A percentile compares a stretch with the other conserved stretches of the same genome.
Conservation (phyloP, 1,284 basidiomycete species). For the Cryptococcus depauperatus region DNA sequence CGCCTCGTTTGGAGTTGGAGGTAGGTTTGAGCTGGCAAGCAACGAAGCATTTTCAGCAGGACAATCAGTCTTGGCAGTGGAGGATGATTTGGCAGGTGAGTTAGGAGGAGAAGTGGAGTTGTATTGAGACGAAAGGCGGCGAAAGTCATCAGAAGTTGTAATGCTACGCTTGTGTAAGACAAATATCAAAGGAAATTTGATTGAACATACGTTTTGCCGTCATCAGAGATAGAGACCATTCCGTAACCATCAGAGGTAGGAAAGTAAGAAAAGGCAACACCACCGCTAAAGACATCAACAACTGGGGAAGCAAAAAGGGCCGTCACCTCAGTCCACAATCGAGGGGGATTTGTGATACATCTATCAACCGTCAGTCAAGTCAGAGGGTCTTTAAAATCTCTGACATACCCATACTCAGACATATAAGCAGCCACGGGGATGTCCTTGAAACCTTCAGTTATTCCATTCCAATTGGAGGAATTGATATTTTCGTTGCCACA, state of each 20-base stretch:
- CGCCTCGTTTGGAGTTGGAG: slow-evolving; percentile 69
- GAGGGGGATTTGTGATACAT: slow-evolving; percentile 57
- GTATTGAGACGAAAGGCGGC: slow-evolving; percentile 58
- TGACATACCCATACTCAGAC: slow-evolving; percentile 65
- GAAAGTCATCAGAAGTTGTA: slow-evolving; percentile 51
- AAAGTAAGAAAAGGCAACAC: slow-evolving; percentile 71
- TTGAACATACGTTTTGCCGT: slow-evolving; percentile 34
- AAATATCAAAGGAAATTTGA: not conserved
- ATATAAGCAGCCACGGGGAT: slow-evolving; percentile 80
- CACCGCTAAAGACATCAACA: slow-evolving; percentile 75
- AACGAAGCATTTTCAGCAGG: slow-evolving; percentile 55
- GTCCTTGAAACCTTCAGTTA: slow-evolving; percentile 43
- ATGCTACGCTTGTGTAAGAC: slow-evolving; percentile 19
- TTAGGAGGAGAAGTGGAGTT: slow-evolving; percentile 55
- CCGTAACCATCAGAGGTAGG: slow-evolving; percentile 71
- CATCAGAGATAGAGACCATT: slow-evolving; percentile 62
- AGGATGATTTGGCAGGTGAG: slow-evolving; percentile 54
- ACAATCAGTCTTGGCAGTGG: slow-evolving; percentile 56
- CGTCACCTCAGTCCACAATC: slow-evolving; percentile 70
- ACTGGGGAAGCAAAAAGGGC: slow-evolving; percentile 67
- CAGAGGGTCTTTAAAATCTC: not conserved
- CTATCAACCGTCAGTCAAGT: slow-evolving; percentile 9
- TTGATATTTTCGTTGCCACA: slow-evolving; percentile 62
- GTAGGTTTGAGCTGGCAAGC: slow-evolving; percentile 61
- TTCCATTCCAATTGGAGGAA: slow-evolving; percentile 48